Evolutionary conservation across 2,329 filamentous ascomycete genomes (phyloP).

Genomic region (Arthroderma sp.): DNA sequence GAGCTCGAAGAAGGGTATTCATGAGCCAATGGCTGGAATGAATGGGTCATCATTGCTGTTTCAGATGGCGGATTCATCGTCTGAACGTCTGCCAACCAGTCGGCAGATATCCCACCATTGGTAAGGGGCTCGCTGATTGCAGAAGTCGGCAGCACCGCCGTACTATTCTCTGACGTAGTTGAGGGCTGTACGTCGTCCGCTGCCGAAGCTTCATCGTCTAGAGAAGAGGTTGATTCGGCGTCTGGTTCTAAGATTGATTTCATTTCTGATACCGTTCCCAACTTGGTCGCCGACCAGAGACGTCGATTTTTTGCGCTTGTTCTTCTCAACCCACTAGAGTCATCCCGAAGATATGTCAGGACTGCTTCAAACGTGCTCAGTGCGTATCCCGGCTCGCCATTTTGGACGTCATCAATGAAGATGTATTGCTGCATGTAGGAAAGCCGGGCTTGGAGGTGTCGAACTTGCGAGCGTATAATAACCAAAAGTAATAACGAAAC

Average conservation of each 20-base stretch:
- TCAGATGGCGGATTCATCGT: slow-evolving; percentile 14
- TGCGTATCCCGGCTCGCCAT: slow-evolving; percentile 88
- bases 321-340: slow-evolving; percentile 67
- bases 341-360: slow-evolving; percentile 69
- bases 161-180: slow-evolving; percentile 11
- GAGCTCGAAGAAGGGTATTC: slow-evolving; percentile 25
- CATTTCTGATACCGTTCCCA: slow-evolving; percentile 63
- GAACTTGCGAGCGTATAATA: slow-evolving; percentile 78
- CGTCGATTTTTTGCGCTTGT: slow-evolving; percentile 76
- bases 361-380: slow-evolving; percentile 94
- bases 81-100: slow-evolving; percentile 14
- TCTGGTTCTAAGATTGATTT: slow-evolving; percentile 67
- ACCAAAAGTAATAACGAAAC: slow-evolving; percentile 85
- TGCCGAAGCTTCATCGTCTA: slow-evolving; percentile 21
- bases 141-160: background rate
- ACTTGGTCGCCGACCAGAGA: slow-evolving; percentile 73
- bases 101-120: slow-evolving; percentile 3
- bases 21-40: slow-evolving; percentile 57
- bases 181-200: background rate
- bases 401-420: slow-evolving; percentile 95
- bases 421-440: slow-evolving; percentile 97
- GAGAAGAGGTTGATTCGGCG: slow-evolving; percentile 27
- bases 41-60: slow-evolving; percentile 51
- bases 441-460: slow-evolving; percentile 74
- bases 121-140: background rate